Conservation (phyloP, 148 eudicot species). For the Beta vulgaris region DNA sequence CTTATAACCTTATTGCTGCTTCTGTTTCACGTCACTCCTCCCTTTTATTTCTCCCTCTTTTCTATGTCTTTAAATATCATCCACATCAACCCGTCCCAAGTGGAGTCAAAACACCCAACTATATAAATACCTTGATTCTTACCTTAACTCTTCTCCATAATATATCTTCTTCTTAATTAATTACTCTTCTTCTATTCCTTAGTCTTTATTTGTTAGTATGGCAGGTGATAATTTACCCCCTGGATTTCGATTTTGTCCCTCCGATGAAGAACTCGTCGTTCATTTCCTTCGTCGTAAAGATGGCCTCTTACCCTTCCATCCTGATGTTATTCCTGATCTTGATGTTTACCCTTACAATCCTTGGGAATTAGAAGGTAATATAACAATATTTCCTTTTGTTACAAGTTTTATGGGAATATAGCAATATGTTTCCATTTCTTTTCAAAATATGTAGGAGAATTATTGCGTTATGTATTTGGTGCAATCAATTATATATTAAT, state of each 20-base stretch:
- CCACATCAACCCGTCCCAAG: constrained; percentile 14
- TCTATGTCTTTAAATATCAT: constrained; percentile 27
- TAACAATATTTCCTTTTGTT: neutral
- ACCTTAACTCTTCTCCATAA: neutral
- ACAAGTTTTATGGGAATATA: no score
- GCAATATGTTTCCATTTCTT: no score
- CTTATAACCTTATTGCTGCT: constrained; percentile 29
- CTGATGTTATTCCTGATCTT: constrained; percentile 90
- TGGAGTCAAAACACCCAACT: neutral
- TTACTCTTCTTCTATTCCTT: neutral
- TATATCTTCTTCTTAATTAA: neutral
- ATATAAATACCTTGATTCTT: neutral
- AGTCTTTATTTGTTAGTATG: neutral
- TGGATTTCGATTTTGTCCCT: constrained; percentile 75
- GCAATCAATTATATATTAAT: no score
- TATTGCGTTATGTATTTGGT: no score
- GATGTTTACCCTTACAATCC: constrained; percentile 75
- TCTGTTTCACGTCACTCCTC: constrained; percentile 32
- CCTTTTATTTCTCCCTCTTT: neutral
- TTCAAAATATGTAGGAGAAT: no score
- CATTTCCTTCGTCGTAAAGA: constrained; percentile 79
- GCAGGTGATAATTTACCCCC: constrained; percentile 64
- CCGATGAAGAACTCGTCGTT: constrained; percentile 75
- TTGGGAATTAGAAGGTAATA: constrained; percentile 59
- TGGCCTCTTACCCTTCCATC: constrained; percentile 62